A percentile compares a stretch with the other conserved stretches of the same genome.
These are phyloP conservation scores for Plectosphaerella sp. DNA, from an alignment of 2,329 filamentous ascomycete genomes.

Conservation along the genomic window DNA sequence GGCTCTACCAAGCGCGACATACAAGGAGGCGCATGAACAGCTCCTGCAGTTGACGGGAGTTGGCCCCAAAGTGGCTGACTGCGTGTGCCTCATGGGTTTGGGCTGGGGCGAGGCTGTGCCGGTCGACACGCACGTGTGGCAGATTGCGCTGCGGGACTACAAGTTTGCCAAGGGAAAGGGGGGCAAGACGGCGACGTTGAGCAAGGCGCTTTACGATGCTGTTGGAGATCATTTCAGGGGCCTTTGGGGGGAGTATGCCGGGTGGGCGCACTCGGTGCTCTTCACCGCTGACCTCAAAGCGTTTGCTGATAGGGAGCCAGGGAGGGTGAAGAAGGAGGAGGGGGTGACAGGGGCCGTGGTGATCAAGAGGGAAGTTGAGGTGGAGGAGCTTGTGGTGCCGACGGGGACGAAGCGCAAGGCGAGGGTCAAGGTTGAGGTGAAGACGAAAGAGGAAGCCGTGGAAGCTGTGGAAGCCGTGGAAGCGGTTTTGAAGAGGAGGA, in stretches of 20 bases:
- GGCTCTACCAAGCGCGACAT: slow-evolving; percentile 54
- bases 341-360: slow-evolving; percentile 19
- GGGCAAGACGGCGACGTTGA: slow-evolving; percentile 73
- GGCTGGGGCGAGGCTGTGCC: slow-evolving; percentile 95
- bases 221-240: slow-evolving; percentile 85
- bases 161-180: slow-evolving; percentile 78
- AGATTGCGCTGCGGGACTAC: slow-evolving; percentile 95
- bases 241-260: slow-evolving; percentile 89
- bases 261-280: slow-evolving; percentile 95
- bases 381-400: slow-evolving; percentile 12
- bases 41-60: slow-evolving; percentile 80
- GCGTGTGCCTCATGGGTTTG: slow-evolving; percentile 91
- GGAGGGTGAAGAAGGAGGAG: slow-evolving; percentile 20
- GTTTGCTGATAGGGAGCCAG: slow-evolving; percentile 61
- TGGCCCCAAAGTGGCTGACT: slow-evolving; percentile 95
- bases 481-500: slow-evolving; percentile 8
- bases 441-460: neutral
- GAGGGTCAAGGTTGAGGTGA: slow-evolving; percentile 11
- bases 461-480: slow-evolving; percentile 2
- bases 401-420: slow-evolving; percentile 14
- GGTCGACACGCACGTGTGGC: slow-evolving; percentile 97
- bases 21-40: slow-evolving; percentile 74
- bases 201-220: slow-evolving; percentile 82
- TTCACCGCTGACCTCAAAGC: slow-evolving; percentile 89
- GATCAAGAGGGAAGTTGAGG: slow-evolving; percentile 6